phyloP scores from a whole-genome alignment of 164 flowering plant genomes.

The Aristolochia californica region DNA sequence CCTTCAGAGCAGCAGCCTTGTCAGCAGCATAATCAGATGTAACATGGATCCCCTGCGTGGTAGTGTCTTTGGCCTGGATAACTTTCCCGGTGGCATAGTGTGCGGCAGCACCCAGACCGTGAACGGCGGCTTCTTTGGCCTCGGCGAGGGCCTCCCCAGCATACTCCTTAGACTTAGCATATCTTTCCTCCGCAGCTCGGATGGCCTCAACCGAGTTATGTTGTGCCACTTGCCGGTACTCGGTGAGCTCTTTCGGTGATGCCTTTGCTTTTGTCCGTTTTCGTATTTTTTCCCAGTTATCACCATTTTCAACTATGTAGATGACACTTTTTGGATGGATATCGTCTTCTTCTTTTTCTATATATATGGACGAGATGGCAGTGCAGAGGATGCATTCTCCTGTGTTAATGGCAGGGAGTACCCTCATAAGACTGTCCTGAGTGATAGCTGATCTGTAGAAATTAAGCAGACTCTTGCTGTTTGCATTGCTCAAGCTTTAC shows the following conservation, averaged over 20 bases:
- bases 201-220: conserved; percentile 43
- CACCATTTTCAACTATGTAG: conserved; percentile 86
- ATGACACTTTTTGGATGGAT: conserved; percentile 77
- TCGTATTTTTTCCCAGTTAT: conserved; percentile 42
- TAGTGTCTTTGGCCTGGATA: too few relatives aligned
- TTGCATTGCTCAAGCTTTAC: conserved; percentile 60
- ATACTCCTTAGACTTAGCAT: conserved; percentile 18
- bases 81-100: too few relatives aligned
- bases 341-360: conserved; percentile 83
- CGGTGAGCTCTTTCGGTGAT: conserved; percentile 30
- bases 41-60: too few relatives aligned
- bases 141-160: neutral
- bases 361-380: conserved; percentile 73
- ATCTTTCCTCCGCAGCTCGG: conserved; percentile 38
- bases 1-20: too few relatives aligned
- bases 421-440: conserved; percentile 40
- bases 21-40: too few relatives aligned
- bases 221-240: conserved; percentile 38
- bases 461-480: conserved; percentile 67
- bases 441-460: conserved; percentile 77
- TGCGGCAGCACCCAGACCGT: conserved; percentile 10
- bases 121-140: conserved; percentile 8
- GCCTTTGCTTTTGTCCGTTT: neutral
- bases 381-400: conserved; percentile 45
- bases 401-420: conserved; percentile 37